Evolutionary conservation across 1,139 yeast genomes (phyloP).

Genomic region (Blastobotrys petasosporus): DNA sequence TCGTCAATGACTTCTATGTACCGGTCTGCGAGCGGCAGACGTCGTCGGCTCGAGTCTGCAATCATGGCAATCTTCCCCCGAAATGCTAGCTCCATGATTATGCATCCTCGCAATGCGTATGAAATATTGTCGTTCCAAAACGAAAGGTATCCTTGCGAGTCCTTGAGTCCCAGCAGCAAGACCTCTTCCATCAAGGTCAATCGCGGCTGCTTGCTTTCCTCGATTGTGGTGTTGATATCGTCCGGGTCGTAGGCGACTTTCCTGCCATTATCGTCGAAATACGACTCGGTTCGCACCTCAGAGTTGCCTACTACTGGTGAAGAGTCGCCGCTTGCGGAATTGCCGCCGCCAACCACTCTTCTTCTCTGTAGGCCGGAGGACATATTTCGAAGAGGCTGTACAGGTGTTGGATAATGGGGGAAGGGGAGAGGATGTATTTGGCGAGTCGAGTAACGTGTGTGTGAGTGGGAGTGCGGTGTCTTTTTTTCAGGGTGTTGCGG

Average conservation of each 20-base stretch:
- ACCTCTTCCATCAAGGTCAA: conserved; percentile 96
- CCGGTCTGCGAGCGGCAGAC: conserved; percentile 83
- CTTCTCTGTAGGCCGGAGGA: conserved; percentile 9
- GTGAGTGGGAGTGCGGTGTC: too few relatives aligned
- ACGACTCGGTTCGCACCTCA: conserved; percentile 6
- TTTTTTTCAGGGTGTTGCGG: too few relatives aligned
- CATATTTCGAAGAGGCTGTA: neutral
- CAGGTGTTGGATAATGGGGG: too few relatives aligned
- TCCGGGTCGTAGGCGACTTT: conserved; percentile 81
- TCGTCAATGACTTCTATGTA: conserved; percentile 81
- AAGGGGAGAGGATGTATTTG: too few relatives aligned
- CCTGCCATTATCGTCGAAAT: conserved; percentile 36
- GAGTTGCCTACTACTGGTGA: conserved; percentile 1
- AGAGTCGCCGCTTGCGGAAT: conserved; percentile 1
- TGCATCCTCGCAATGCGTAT: conserved; percentile 93
- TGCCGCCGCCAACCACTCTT: conserved; percentile 5
- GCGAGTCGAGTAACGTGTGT: too few relatives aligned
- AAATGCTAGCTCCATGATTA: conserved; percentile 83
- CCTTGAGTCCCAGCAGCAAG: conserved; percentile 83
- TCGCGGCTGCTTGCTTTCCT: conserved; percentile 52
- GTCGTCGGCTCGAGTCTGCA: conserved; percentile 87
- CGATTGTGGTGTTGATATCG: conserved; percentile 49
- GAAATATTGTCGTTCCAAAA: conserved; percentile 98
- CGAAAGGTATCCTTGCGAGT: conserved; percentile 90
- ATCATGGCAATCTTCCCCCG: conserved; percentile 84